Conservation (phyloP, 1,284 basidiomycete species). For the Takashimella koratensis region DNA sequence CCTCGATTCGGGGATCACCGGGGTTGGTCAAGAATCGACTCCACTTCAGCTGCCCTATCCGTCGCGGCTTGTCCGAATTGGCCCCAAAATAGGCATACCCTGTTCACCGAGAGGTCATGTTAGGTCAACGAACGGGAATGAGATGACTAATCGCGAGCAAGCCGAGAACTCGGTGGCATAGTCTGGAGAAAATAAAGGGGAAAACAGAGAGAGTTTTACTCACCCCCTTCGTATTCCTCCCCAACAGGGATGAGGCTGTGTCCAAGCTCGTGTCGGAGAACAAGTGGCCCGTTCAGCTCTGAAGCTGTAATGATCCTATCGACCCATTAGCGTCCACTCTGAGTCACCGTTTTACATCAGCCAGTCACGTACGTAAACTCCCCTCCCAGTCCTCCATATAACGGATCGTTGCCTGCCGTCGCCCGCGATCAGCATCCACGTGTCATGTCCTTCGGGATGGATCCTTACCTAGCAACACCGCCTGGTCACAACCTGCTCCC, state of each 20-base stretch:
- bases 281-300: slow-evolving; percentile 68
- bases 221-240: slow-evolving; percentile 78
- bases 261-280: slow-evolving; percentile 77
- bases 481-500: slow-evolving; percentile 63
- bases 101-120: no score
- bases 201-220: slow-evolving; percentile 6
- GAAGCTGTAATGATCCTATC: slow-evolving; percentile 72
- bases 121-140: no score
- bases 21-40: slow-evolving; percentile 62
- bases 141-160: no score
- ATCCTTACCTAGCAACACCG: slow-evolving; percentile 69
- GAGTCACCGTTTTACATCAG: not conserved
- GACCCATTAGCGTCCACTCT: no score
- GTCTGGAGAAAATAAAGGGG: not conserved
- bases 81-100: slow-evolving; percentile 68
- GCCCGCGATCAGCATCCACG: not conserved
- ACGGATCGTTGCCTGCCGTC: slow-evolving; percentile 66
- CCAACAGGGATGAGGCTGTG: slow-evolving; percentile 58
- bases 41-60: slow-evolving; percentile 58
- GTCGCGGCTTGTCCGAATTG: slow-evolving; percentile 54
- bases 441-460: slow-evolving; percentile 6
- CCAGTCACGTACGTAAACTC: slow-evolving; percentile 65
- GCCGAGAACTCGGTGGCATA: no score
- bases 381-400: slow-evolving; percentile 78
- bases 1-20: slow-evolving; percentile 56